These are phyloP conservation scores for Senecio squalidus DNA, from an alignment of 140 eudicot genomes.

Conservation along the genomic window DNA sequence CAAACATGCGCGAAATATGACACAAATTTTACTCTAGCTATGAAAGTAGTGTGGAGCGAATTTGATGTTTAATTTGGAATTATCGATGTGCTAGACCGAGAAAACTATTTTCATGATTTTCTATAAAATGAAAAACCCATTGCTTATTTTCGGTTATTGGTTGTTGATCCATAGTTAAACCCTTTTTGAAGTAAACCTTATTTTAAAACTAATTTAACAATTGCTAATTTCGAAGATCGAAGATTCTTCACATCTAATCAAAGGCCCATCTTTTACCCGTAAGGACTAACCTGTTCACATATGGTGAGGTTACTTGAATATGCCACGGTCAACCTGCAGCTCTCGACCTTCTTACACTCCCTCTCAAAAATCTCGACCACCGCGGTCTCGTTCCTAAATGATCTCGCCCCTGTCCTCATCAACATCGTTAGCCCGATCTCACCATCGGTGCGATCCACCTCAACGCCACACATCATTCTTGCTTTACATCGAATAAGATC, in stretches of 20 bases:
- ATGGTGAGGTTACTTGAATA: conserved; percentile 69
- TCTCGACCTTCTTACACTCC: conserved; percentile 53
- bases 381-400: conserved; percentile 57
- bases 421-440: conserved; percentile 55
- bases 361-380: conserved; percentile 51
- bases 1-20: no score
- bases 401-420: conserved; percentile 71
- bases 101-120: no score
- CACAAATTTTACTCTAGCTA: no score
- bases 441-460: not conserved
- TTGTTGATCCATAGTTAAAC: no score
- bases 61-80: no score
- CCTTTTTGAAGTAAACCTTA: not conserved
- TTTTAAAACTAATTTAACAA: not conserved
- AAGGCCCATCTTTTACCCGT: no score
- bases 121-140: no score
- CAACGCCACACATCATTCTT: conserved; percentile 45
- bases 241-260: conserved; percentile 3
- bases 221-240: not conserved
- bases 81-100: no score
- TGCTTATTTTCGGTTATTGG: no score
- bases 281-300: conserved; percentile 61
- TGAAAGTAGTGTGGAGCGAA: no score
- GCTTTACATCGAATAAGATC: conserved; percentile 81
- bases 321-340: conserved; percentile 58